phyloP scores from a whole-genome alignment of 257 asterid genomes.

The Marsdenia floribunda region DNA sequence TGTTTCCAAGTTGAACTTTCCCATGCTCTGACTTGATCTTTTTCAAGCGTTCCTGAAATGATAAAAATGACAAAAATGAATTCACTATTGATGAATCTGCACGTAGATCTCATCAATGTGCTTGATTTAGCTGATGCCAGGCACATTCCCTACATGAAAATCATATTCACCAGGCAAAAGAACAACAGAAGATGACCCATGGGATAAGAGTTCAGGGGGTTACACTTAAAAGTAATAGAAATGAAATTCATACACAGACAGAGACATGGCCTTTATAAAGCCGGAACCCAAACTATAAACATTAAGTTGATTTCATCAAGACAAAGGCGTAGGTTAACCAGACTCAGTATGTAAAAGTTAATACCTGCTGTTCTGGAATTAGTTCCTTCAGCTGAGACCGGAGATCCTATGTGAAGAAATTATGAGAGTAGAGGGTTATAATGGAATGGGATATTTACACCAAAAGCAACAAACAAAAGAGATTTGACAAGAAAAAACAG shows the following conservation, averaged over 20 bases:
- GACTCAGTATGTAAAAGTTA: background rate
- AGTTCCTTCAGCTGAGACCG: slow-evolving; percentile 74
- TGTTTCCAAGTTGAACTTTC: slow-evolving; percentile 76
- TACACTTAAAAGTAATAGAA: background rate
- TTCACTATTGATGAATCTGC: background rate
- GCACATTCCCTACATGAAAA: background rate
- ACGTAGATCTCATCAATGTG: background rate
- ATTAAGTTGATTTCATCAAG: background rate
- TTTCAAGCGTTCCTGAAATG: slow-evolving; percentile 65
- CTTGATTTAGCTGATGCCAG: background rate
- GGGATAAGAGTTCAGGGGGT: background rate
- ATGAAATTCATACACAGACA: background rate
- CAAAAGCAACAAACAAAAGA: background rate
- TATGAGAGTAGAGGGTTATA: background rate
- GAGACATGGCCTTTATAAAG: background rate
- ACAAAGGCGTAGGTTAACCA: background rate
- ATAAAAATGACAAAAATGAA: slow-evolving; percentile 13
- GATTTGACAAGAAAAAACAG: background rate
- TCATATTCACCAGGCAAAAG: background rate
- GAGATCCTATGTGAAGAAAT: slow-evolving; percentile 46
- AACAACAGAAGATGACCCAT: background rate
- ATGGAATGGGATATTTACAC: background rate
- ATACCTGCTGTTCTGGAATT: slow-evolving; percentile 87
- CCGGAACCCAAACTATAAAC: background rate
- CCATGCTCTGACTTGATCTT: slow-evolving; percentile 75